Evolutionary conservation across 2,329 filamentous ascomycete species (phyloP).

Genomic region (Capronia americana): DNA sequence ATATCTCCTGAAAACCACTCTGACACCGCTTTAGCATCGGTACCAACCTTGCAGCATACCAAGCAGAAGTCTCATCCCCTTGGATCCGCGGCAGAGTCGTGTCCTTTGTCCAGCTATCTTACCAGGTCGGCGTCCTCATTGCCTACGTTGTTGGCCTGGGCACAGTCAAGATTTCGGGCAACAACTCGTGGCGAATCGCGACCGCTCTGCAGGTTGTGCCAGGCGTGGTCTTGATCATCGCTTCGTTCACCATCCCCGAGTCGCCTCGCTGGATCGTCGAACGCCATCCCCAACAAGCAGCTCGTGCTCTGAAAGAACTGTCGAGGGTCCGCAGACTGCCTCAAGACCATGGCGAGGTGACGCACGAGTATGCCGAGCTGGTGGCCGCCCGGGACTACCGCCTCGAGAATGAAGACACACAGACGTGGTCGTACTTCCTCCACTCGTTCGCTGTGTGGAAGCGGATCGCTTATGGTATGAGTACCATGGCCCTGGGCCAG

Average conservation of each 20-base stretch:
- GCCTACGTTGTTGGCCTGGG: slow-evolving; percentile 55
- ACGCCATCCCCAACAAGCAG: slow-evolving; percentile 41
- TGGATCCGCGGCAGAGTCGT: slow-evolving; percentile 13
- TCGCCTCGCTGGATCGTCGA: slow-evolving; percentile 48
- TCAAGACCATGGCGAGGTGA: not conserved
- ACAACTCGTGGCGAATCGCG: slow-evolving; percentile 39
- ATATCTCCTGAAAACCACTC: not conserved
- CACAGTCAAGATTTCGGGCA: slow-evolving; percentile 29
- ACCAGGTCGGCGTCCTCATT: slow-evolving; percentile 53
- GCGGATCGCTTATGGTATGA: not conserved
- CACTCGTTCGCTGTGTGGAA: not conserved
- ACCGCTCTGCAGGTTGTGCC: slow-evolving; percentile 53
- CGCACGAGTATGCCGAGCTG: not conserved
- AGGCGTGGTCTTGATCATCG: slow-evolving; percentile 46
- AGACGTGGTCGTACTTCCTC: not conserved
- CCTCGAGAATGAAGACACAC: not conserved
- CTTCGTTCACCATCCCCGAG: slow-evolving; percentile 51
- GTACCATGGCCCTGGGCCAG: not conserved
- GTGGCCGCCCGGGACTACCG: not conserved
- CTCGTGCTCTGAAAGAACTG: not conserved
- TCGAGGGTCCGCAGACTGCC: not conserved
- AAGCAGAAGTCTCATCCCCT: slow-evolving; percentile 7
- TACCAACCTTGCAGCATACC: not conserved
- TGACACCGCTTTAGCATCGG: not conserved
- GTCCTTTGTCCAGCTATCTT: slow-evolving; percentile 48